These are phyloP conservation scores for Tulasnella sp. DNA, from an alignment of 768 basidiomycete species.

Conservation along the genomic window DNA sequence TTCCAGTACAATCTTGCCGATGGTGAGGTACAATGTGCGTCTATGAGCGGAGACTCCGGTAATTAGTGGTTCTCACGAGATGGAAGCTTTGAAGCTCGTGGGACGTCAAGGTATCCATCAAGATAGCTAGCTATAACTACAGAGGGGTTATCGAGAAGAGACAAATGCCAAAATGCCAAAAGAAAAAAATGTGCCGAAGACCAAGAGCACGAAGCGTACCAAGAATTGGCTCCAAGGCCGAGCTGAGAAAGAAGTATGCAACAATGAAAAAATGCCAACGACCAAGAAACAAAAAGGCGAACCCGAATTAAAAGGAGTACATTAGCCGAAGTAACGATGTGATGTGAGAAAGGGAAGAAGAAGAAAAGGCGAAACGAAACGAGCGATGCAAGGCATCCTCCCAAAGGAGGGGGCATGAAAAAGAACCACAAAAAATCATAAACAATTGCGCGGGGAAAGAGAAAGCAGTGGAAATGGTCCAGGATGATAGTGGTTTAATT, in stretches of 20 bases:
- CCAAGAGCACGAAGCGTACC: background rate
- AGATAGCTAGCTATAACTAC: background rate
- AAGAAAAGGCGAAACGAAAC: background rate
- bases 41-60: background rate
- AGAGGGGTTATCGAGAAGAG: background rate
- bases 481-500: too few relatives aligned
- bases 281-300: conserved; percentile 2
- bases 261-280: background rate
- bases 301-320: background rate
- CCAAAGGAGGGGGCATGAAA: background rate
- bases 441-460: background rate
- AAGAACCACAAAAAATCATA: background rate
- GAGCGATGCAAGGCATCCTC: background rate
- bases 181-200: background rate
- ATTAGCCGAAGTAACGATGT: background rate
- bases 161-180: background rate
- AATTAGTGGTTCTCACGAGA: too few relatives aligned
- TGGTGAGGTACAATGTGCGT: background rate
- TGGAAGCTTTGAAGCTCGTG: background rate
- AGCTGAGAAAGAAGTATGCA: conserved; percentile 1
- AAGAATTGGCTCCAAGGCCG: background rate
- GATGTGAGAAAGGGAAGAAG: background rate
- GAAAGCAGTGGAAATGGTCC: background rate
- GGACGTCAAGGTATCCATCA: background rate
- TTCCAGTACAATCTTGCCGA: background rate